Evolutionary conservation across 2,329 filamentous ascomycete species (phyloP).

Genomic region (Cryoendolithus antarcticus): DNA sequence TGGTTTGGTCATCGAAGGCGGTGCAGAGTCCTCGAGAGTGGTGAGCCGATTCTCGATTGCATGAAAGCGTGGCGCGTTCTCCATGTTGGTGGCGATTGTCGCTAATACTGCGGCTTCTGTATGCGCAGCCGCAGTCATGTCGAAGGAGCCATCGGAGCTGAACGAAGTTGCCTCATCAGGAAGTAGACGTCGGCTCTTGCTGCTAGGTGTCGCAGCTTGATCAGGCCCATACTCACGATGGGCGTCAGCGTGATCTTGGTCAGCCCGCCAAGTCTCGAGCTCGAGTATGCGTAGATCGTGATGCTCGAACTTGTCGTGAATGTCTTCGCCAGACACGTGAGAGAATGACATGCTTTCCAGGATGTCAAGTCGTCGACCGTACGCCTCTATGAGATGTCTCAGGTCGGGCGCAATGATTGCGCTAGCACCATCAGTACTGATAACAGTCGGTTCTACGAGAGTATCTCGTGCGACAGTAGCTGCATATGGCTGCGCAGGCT

Average conservation of each 20-base stretch:
- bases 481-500: not conserved
- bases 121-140: constrained; percentile 22
- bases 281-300: constrained; percentile 57
- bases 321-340: constrained; percentile 53
- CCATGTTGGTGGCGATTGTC: constrained; percentile 22
- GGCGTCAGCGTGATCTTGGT: constrained; percentile 18
- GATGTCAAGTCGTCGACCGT: constrained; percentile 50
- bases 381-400: constrained; percentile 37
- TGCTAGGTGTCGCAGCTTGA: constrained; percentile 16
- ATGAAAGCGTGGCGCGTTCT: constrained; percentile 33
- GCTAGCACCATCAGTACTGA: not conserved
- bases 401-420: constrained; percentile 29
- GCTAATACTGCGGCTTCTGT: constrained; percentile 23
- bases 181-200: constrained; percentile 20
- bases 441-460: not conserved
- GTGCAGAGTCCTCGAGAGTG: constrained; percentile 43
- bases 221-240: constrained; percentile 2
- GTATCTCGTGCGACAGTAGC: not conserved
- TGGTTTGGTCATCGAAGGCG: constrained; percentile 50
- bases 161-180: constrained; percentile 27
- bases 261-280: constrained; percentile 43
- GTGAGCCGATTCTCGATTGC: constrained; percentile 36
- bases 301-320: constrained; percentile 54
- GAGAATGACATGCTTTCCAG: constrained; percentile 62
- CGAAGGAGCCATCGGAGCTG: constrained; percentile 26